Percentiles rank a stretch among this genome's conserved stretches.
phyloP scores from a whole-genome alignment of 768 basidiomycete species.

The Cyclocybe cylindracea region DNA sequence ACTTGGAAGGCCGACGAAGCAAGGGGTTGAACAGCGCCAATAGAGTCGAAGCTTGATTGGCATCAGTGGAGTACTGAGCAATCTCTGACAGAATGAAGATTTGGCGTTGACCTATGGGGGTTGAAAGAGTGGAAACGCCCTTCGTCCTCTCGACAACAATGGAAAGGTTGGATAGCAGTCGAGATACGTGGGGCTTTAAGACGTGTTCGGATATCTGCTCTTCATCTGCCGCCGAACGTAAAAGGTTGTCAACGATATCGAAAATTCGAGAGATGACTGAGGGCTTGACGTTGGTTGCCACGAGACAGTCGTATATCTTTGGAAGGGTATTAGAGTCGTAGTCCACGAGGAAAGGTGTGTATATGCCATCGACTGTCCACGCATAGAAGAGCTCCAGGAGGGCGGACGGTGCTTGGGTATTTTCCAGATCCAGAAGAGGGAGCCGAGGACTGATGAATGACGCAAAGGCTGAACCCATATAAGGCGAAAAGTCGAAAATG shows the following conservation, averaged over 20 bases:
- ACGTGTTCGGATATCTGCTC: constrained; percentile 49
- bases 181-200: constrained; percentile 69
- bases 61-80: constrained; percentile 70
- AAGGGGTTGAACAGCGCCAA: constrained; percentile 76
- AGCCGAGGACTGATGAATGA: constrained; percentile 85
- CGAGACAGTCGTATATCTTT: constrained; percentile 79
- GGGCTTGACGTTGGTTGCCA: constrained; percentile 85
- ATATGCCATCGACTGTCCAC: constrained; percentile 65
- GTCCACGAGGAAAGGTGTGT: constrained; percentile 64
- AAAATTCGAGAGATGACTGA: constrained; percentile 78
- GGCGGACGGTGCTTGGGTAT: constrained; percentile 88
- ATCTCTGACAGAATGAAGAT: constrained; percentile 80
- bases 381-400: constrained; percentile 82
- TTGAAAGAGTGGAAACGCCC: constrained; percentile 47
- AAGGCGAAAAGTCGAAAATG: constrained; percentile 74
- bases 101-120: constrained; percentile 77
- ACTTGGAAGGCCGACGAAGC: constrained; percentile 71
- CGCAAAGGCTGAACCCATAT: constrained; percentile 64
- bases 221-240: constrained; percentile 55
- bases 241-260: constrained; percentile 79
- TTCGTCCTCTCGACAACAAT: constrained; percentile 66
- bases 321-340: constrained; percentile 71
- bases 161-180: constrained; percentile 72
- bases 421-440: constrained; percentile 72
- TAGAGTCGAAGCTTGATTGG: constrained; percentile 71